Conservation (phyloP, 1,139 yeast genomes). For the Fermentozyma sake region DNA sequence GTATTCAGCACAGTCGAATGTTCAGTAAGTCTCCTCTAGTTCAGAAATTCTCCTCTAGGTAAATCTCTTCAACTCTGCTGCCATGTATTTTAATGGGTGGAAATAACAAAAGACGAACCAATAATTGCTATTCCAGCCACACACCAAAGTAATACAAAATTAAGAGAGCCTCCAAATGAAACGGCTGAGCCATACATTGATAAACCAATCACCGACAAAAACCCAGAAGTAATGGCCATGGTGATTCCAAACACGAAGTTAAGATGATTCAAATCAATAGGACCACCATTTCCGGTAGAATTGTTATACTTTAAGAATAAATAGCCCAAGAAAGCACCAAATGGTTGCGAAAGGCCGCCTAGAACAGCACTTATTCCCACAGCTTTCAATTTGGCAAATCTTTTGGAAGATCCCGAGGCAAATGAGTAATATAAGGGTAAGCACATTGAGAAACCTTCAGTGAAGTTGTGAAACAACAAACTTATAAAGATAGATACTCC, state of each 20-base stretch:
- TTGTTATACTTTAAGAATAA: conserved; percentile 43
- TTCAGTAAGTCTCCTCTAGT: too few species aligned
- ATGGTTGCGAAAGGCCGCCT: conserved; percentile 84
- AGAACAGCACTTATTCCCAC: conserved; percentile 58
- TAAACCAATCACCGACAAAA: conserved; percentile 70
- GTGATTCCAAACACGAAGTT: conserved; percentile 56
- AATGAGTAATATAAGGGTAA: conserved; percentile 78
- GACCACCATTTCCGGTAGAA: conserved; percentile 14
- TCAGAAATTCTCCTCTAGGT: too few species aligned
- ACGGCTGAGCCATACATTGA: conserved; percentile 84
- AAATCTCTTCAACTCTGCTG: too few species aligned
- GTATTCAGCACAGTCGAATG: too few species aligned
- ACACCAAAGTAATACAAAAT: conserved; percentile 50
- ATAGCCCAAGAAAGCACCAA: conserved; percentile 79
- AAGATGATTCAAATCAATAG: conserved; percentile 29
- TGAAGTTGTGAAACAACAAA: conserved; percentile 80
- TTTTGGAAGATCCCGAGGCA: conserved; percentile 15
- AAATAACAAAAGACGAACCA: conserved; percentile 21
- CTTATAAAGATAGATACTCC: conserved; percentile 83
- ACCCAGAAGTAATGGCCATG: conserved; percentile 78
- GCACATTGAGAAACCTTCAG: conserved; percentile 96
- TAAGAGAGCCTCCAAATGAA: conserved; percentile 61
- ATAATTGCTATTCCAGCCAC: conserved; percentile 42
- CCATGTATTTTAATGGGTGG: conserved; percentile 3
- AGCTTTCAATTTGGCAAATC: conserved; percentile 55